phyloP scores from a whole-genome alignment of 208 protist genomes.

The Eutreptiella sp. region DNA sequence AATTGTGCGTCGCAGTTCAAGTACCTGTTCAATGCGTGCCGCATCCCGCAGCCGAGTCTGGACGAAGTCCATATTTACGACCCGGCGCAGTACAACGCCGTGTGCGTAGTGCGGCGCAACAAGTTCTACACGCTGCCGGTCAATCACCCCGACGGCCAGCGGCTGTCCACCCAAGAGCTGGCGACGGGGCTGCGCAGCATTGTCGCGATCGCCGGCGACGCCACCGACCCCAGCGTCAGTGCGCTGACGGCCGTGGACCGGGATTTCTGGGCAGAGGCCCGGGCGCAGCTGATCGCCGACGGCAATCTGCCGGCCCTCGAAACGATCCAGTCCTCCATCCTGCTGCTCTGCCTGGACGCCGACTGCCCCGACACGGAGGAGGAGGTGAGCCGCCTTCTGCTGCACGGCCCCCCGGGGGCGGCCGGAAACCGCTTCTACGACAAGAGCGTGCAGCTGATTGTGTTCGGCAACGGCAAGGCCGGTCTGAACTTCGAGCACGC shows the following conservation, averaged over 20 bases:
- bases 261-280: slow-evolving; percentile 37
- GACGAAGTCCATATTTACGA: slow-evolving; percentile 32
- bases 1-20: slow-evolving; percentile 33
- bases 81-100: slow-evolving; percentile 11
- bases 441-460: slow-evolving; percentile 45
- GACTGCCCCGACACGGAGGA: not conserved
- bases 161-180: slow-evolving; percentile 20
- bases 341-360: slow-evolving; percentile 46
- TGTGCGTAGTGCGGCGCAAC: slow-evolving; percentile 32
- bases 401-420: slow-evolving; percentile 36
- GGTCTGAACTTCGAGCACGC: slow-evolving; percentile 17
- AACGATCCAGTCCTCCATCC: slow-evolving; percentile 37
- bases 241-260: slow-evolving; percentile 35
- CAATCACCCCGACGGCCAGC: not conserved
- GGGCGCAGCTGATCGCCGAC: slow-evolving; percentile 16
- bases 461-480: slow-evolving; percentile 17
- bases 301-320: slow-evolving; percentile 24
- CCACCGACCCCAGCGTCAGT: slow-evolving; percentile 9
- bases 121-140: slow-evolving; percentile 36
- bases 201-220: not conserved
- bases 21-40: slow-evolving; percentile 45
- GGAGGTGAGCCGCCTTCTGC: slow-evolving; percentile 11
- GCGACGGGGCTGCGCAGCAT: not conserved
- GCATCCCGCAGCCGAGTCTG: slow-evolving; percentile 34
- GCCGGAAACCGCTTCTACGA: slow-evolving; percentile 49